These are phyloP conservation scores for Blastobotrys arbuscula DNA, from an alignment of 1,139 yeast genomes.

Conservation along the genomic window DNA sequence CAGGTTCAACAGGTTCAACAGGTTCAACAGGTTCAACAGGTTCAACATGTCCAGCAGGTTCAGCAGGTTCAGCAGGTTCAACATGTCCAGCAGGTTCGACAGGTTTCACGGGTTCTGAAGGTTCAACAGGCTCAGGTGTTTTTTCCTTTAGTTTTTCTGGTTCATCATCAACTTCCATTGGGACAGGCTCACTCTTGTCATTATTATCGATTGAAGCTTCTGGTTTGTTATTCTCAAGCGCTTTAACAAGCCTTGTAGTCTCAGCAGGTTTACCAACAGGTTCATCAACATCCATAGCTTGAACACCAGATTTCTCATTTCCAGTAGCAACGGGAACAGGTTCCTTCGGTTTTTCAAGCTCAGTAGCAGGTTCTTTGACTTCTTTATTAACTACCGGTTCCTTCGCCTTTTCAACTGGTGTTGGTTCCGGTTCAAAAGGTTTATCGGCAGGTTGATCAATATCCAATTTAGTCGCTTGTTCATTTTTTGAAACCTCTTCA, in stretches of 20 bases:
- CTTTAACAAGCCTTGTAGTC: too few species aligned
- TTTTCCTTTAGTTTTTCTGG: background rate
- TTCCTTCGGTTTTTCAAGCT: background rate
- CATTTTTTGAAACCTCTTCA: background rate
- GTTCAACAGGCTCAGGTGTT: background rate
- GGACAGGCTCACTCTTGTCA: background rate
- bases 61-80: background rate
- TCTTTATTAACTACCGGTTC: background rate
- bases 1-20: background rate
- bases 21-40: background rate
- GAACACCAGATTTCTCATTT: background rate
- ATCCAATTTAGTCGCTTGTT: background rate
- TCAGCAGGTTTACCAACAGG: too few species aligned
- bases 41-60: background rate
- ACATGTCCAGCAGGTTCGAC: background rate
- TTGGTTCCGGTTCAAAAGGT: too few species aligned
- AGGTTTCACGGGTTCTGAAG: background rate
- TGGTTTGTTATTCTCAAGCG: background rate
- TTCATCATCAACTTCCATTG: conserved; percentile 3
- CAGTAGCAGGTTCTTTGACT: background rate
- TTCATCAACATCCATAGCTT: conserved; percentile 5
- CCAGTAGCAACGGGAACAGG: background rate
- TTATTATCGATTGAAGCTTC: too few species aligned
- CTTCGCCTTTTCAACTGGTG: conserved; percentile 6
- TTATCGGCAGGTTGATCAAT: too few species aligned